Evolutionary conservation across 441 rosid species (phyloP).

Genomic region (Pelargonium citronellum): DNA sequence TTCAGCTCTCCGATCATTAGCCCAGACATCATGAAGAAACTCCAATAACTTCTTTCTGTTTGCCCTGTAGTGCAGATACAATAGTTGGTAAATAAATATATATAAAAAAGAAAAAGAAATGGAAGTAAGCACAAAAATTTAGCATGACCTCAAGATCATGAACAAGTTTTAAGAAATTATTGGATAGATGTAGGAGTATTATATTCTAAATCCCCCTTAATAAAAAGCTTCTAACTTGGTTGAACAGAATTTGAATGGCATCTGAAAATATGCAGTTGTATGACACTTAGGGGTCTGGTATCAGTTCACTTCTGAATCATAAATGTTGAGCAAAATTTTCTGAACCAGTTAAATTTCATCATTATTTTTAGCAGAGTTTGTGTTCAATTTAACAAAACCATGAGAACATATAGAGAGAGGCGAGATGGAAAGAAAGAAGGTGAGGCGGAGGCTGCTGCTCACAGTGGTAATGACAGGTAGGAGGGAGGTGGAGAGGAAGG

Average conservation of each 20-base stretch:
- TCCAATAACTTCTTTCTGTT: conserved; percentile 54
- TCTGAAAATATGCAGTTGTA: background rate
- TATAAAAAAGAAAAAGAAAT: background rate
- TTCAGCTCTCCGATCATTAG: conserved; percentile 76
- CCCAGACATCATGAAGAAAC: conserved; percentile 62
- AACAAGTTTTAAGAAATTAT: background rate
- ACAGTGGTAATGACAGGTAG: no score
- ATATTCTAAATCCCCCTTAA: background rate
- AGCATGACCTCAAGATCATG: background rate
- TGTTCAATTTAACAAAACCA: no score
- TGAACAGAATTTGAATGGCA: background rate
- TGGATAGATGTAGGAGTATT: background rate
- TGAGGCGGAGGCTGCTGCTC: no score
- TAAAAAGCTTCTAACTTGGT: background rate
- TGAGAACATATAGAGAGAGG: no score
- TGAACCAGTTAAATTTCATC: no score
- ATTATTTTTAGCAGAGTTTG: no score
- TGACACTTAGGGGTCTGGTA: background rate
- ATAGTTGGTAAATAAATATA: background rate
- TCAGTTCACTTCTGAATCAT: background rate
- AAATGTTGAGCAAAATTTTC: background rate
- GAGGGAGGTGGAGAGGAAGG: no score
- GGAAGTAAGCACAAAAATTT: background rate
- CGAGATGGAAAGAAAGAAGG: no score
- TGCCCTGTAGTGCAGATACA: conserved; percentile 39